phyloP scores from a whole-genome alignment of 1,284 basidiomycete species.

The Singerocomus rubriflavus region DNA sequence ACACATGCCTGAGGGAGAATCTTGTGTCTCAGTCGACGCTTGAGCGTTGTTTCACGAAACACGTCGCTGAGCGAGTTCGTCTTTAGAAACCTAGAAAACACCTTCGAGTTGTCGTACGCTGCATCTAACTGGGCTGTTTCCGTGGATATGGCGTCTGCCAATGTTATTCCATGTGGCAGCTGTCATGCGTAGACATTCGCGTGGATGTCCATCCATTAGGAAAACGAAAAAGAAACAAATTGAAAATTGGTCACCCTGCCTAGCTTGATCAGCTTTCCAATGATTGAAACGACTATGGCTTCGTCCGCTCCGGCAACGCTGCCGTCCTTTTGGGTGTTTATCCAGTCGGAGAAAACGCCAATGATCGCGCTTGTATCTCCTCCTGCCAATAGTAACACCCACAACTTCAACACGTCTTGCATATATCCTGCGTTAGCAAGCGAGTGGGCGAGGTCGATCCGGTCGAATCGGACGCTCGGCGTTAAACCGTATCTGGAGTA shows the following conservation, averaged over 20 bases:
- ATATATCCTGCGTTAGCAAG: constrained; percentile 33
- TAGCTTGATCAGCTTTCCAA: constrained; percentile 16
- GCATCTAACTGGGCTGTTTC: constrained; percentile 12
- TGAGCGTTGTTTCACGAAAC: constrained; percentile 17
- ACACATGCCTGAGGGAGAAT: constrained; percentile 23
- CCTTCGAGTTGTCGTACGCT: constrained; percentile 31
- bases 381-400: constrained; percentile 34
- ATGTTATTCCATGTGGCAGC: constrained; percentile 16
- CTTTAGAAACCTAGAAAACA: constrained; percentile 26
- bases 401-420: constrained; percentile 27
- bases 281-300: constrained; percentile 6
- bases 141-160: constrained; percentile 6
- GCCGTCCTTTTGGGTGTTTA: constrained; percentile 19
- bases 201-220: not conserved
- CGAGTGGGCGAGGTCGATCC: constrained; percentile 39
- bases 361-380: constrained; percentile 32
- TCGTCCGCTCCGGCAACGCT: constrained; percentile 12
- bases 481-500: constrained; percentile 24
- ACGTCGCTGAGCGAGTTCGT: constrained; percentile 2
- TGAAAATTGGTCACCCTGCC: constrained; percentile 19
- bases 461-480: constrained; percentile 35
- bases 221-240: not conserved
- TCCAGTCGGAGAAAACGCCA: constrained; percentile 43
- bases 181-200: not conserved
- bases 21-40: constrained; percentile 24